Conservation (phyloP, 441 rosid species). For the Pelargonium cotyledonis region DNA sequence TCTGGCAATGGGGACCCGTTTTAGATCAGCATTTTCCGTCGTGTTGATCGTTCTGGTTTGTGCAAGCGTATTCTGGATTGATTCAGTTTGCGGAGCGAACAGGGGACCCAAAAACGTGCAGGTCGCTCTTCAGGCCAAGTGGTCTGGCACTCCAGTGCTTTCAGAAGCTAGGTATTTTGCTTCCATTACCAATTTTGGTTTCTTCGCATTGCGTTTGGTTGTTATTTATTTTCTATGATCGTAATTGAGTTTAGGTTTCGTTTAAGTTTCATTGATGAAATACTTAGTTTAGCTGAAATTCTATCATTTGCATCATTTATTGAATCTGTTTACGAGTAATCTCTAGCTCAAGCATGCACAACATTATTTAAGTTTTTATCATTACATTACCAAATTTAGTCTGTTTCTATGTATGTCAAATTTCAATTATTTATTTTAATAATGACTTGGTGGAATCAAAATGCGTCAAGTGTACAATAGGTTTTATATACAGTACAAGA, state of each 20-base stretch:
- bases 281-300: not conserved
- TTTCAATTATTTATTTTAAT: no score
- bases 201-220: not conserved
- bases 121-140: slow-evolving; percentile 79
- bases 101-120: slow-evolving; percentile 85
- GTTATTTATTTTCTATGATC: not conserved
- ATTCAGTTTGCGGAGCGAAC: slow-evolving; percentile 45
- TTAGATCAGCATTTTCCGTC: slow-evolving; percentile 52
- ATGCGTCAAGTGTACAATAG: no score
- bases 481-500: no score
- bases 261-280: not conserved
- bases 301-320: not conserved
- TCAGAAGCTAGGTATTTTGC: slow-evolving; percentile 79
- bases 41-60: slow-evolving; percentile 31
- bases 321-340: not conserved
- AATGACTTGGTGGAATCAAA: no score
- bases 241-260: not conserved
- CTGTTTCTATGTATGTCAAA: not conserved
- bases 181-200: not conserved
- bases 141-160: slow-evolving; percentile 95
- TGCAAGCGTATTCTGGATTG: slow-evolving; percentile 28
- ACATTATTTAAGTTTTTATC: not conserved
- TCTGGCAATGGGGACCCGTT: slow-evolving; percentile 39
- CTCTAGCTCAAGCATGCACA: not conserved
- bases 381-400: not conserved